Evolutionary conservation across 768 basidiomycete genomes (phyloP).

Genomic region (Naganishia onofrii): DNA sequence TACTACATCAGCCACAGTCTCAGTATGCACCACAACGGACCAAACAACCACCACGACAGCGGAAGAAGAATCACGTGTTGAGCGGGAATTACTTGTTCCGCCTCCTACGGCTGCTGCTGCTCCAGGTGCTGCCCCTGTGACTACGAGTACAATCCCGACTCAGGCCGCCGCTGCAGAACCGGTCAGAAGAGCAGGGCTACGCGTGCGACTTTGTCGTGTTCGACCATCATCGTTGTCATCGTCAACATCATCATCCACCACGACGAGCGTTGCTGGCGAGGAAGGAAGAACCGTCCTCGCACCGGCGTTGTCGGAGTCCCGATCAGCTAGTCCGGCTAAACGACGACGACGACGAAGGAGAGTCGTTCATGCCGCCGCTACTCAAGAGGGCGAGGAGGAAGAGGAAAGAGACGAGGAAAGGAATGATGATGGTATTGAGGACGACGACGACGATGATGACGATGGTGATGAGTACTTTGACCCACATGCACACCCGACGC

Average conservation of each 20-base stretch:
- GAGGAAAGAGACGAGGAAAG: no score
- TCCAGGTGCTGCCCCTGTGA: no score
- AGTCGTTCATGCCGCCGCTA: no score
- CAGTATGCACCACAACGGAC: conserved; percentile 13
- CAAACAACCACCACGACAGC: conserved; percentile 12
- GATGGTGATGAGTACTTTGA: conserved; percentile 12
- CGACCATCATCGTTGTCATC: no score
- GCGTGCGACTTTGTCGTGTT: conserved; percentile 13
- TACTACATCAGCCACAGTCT: not conserved
- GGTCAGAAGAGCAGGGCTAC: not conserved
- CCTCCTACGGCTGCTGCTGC: not conserved
- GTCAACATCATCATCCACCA: no score
- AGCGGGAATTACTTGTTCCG: conserved; percentile 1
- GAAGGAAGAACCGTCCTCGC: no score
- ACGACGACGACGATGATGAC: not conserved
- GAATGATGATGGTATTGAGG: no score
- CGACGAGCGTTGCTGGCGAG: no score
- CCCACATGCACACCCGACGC: not conserved
- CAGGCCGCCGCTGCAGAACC: not conserved
- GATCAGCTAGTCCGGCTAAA: not conserved
- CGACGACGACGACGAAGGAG: not conserved
- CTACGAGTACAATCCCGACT: no score
- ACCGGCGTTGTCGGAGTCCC: no score
- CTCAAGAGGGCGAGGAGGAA: no score
- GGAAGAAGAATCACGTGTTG: conserved; percentile 20